phyloP scores from a whole-genome alignment of 495 filamentous ascomycete genomes.

The Rhizodiscina lignyota region DNA sequence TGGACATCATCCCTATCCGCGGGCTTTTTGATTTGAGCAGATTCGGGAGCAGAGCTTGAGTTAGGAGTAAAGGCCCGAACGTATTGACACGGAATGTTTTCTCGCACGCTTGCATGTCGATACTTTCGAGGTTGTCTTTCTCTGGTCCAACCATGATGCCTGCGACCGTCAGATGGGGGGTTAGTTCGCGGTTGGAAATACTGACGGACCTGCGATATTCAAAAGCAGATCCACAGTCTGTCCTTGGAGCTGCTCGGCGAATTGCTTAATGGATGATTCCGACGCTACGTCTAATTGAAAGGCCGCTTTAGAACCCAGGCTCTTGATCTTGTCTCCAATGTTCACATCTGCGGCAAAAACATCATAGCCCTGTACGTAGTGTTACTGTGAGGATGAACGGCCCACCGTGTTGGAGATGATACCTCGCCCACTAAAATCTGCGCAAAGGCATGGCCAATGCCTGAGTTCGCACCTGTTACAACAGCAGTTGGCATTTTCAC shows the following conservation, averaged over 20 bases:
- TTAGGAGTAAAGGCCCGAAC: constrained; percentile 21
- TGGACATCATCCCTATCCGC: constrained; percentile 19
- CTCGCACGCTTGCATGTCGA: constrained; percentile 3
- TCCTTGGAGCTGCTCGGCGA: constrained; percentile 7
- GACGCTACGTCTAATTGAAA: constrained; percentile 32
- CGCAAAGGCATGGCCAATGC: constrained; percentile 19
- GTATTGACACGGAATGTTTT: constrained; percentile 19
- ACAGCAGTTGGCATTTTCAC: constrained; percentile 20
- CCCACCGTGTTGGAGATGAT: no score
- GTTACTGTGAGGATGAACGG: no score
- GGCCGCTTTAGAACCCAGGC: constrained; percentile 23
- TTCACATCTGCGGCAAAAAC: constrained; percentile 21
- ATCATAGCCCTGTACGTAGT: constrained; percentile 14
- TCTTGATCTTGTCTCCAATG: constrained; percentile 26
- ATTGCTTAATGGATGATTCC: constrained; percentile 13
- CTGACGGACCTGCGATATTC: constrained; percentile 18
- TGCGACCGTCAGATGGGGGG: no score
- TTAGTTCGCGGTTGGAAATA: no score
- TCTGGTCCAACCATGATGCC: constrained; percentile 16
- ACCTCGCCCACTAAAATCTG: constrained; percentile 16
- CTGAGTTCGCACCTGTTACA: constrained; percentile 20
- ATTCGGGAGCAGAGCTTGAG: constrained; percentile 23
- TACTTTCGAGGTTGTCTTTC: constrained; percentile 12
- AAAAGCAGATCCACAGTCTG: constrained; percentile 17
- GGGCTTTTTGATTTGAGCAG: constrained; percentile 8